Percentiles rank a stretch among this genome's conserved stretches.
These are phyloP conservation scores for Backusella morwellensis DNA, from an alignment of 192 early-diverging fungal species.

Conservation along the genomic window DNA sequence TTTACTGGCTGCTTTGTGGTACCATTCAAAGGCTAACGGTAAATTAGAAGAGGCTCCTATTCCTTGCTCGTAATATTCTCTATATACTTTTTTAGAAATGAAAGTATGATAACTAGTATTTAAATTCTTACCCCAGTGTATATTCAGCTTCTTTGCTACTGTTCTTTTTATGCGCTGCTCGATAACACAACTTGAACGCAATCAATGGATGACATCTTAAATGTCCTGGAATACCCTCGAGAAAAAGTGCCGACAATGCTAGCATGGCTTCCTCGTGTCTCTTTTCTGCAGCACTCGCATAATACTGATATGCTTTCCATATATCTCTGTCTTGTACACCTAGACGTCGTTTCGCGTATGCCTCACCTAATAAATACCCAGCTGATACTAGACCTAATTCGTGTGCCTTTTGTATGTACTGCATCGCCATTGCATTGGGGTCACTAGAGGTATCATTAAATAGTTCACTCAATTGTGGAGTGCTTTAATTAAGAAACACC, in stretches of 20 bases:
- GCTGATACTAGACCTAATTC: background rate
- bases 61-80: background rate
- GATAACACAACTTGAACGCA: constrained; percentile 1
- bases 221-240: background rate
- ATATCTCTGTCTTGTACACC: background rate
- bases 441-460: background rate
- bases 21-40: background rate
- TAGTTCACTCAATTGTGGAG: background rate
- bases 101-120: background rate
- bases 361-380: background rate
- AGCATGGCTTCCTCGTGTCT: background rate
- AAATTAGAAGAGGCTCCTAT: background rate
- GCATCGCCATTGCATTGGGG: background rate
- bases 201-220: background rate
- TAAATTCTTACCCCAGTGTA: background rate
- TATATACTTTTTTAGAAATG: background rate
- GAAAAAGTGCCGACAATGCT: background rate
- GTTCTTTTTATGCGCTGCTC: background rate
- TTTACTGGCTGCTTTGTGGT: background rate
- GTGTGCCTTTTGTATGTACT: background rate
- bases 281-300: background rate
- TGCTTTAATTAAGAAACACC: background rate
- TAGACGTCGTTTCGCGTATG: background rate
- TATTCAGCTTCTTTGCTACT: background rate
- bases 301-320: constrained; percentile 1